These are phyloP conservation scores for Apiospora saccharicola DNA, from an alignment of 2,329 filamentous ascomycete genomes.

Conservation along the genomic window DNA sequence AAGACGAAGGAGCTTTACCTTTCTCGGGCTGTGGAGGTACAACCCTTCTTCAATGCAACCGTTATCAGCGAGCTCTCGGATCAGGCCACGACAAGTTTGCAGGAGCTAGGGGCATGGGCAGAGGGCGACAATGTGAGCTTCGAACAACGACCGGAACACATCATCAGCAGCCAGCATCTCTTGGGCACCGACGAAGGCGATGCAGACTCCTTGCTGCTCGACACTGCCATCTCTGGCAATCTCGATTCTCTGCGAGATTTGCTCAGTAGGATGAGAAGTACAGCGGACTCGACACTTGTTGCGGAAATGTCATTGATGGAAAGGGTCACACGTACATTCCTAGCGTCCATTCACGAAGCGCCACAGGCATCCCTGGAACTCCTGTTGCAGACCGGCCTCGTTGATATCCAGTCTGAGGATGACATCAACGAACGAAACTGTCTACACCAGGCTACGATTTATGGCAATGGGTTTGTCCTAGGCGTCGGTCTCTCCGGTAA, in stretches of 20 bases:
- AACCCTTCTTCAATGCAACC: conserved; percentile 97
- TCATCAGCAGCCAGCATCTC: conserved; percentile 70
- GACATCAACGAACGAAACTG: conserved; percentile 98
- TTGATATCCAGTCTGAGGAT: conserved; percentile 92
- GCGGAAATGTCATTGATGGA: conserved; percentile 68
- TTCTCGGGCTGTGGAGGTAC: conserved; percentile 93
- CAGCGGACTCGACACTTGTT: conserved; percentile 54
- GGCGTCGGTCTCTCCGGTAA: conserved; percentile 75
- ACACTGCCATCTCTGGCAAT: conserved; percentile 86
- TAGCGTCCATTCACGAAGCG: conserved; percentile 87
- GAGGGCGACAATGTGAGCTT: conserved; percentile 94
- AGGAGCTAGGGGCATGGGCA: conserved; percentile 95
- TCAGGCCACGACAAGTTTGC: conserved; percentile 92
- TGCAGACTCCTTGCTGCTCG: conserved; percentile 85
- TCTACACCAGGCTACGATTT: conserved; percentile 95
- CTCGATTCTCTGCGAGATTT: conserved; percentile 80
- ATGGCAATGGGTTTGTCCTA: conserved; percentile 82
- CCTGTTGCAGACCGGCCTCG: conserved; percentile 80
- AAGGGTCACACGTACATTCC: conserved; percentile 86
- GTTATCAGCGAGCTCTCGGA: conserved; percentile 97
- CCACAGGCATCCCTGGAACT: conserved; percentile 77
- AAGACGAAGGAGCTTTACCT: conserved; percentile 98
- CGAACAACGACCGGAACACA: conserved; percentile 66
- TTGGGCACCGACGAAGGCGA: conserved; percentile 86
- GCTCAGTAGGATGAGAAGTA: conserved; percentile 72